A percentile compares a stretch with the other conserved stretches of the same genome.
Evolutionary conservation across 495 filamentous ascomycete species (phyloP).

Genomic region (Lasiosphaeris hirsuta): DNA sequence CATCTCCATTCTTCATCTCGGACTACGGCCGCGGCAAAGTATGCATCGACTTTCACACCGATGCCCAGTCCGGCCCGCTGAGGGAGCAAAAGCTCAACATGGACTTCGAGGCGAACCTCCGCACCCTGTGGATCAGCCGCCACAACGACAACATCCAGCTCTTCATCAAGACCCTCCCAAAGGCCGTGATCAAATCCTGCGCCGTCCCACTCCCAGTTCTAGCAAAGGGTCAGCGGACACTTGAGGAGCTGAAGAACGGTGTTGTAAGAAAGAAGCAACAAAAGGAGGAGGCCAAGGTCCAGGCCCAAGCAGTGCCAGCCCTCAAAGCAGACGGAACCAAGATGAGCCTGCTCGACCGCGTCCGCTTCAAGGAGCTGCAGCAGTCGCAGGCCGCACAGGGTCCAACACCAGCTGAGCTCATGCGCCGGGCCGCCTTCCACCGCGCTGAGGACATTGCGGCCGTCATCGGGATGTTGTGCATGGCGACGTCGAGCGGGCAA

Average conservation of each 20-base stretch:
- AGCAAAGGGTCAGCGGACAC: slow-evolving; percentile 58
- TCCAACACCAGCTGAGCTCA: slow-evolving; percentile 47
- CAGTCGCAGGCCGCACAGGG: slow-evolving; percentile 37
- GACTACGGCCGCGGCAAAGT: slow-evolving; percentile 57
- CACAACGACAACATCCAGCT: slow-evolving; percentile 19
- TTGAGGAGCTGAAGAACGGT: slow-evolving; percentile 57
- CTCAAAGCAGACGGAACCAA: slow-evolving; percentile 33
- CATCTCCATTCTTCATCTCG: slow-evolving; percentile 46
- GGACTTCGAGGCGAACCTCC: slow-evolving; percentile 50
- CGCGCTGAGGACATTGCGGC: slow-evolving; percentile 58
- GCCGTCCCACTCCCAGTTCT: slow-evolving; percentile 40
- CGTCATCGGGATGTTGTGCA: slow-evolving; percentile 56
- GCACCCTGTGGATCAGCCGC: slow-evolving; percentile 42
- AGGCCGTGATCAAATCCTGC: slow-evolving; percentile 49
- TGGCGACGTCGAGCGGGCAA: slow-evolving; percentile 35
- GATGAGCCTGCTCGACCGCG: slow-evolving; percentile 57
- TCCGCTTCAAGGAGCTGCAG: slow-evolving; percentile 56
- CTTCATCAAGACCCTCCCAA: slow-evolving; percentile 55
- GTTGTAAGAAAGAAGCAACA: slow-evolving; percentile 44
- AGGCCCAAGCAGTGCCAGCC: slow-evolving; percentile 17
- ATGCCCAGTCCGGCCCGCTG: slow-evolving; percentile 39
- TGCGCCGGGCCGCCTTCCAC: slow-evolving; percentile 56
- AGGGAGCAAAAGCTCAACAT: slow-evolving; percentile 55
- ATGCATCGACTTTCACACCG: slow-evolving; percentile 38
- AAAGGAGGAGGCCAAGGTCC: slow-evolving; percentile 16